Evolutionary conservation across 2,329 filamentous ascomycete species (phyloP).

Genomic region (Stagonosporopsis chrysanthemi): DNA sequence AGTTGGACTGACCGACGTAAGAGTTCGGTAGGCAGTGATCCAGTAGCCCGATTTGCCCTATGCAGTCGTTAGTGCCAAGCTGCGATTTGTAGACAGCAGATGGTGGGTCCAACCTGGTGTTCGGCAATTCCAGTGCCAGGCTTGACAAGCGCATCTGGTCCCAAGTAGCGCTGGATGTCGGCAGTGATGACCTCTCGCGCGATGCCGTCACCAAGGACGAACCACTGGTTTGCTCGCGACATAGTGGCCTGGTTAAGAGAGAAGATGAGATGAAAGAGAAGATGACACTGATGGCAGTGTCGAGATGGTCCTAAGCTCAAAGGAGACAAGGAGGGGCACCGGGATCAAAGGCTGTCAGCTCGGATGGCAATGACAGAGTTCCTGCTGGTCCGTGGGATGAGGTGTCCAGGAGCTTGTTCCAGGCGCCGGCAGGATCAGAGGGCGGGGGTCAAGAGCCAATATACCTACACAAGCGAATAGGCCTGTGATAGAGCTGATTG

Average conservation of each 20-base stretch:
- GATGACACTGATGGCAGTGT: slow-evolving; percentile 49
- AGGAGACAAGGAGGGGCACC: slow-evolving; percentile 40
- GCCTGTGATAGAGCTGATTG: slow-evolving; percentile 27
- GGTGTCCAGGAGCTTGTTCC: slow-evolving; percentile 33
- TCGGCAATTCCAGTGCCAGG: slow-evolving; percentile 56
- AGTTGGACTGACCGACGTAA: slow-evolving; percentile 55
- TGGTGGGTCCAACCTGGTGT: slow-evolving; percentile 51
- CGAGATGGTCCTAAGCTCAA: slow-evolving; percentile 43
- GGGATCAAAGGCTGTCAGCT: slow-evolving; percentile 41
- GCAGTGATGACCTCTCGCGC: slow-evolving; percentile 60
- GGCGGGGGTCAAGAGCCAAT: slow-evolving; percentile 46
- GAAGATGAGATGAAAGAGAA: slow-evolving; percentile 39
- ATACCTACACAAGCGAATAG: slow-evolving; percentile 47
- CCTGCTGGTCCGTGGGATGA: slow-evolving; percentile 22
- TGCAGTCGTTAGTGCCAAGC: slow-evolving; percentile 26
- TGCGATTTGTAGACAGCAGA: slow-evolving; percentile 4
- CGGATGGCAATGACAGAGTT: slow-evolving; percentile 35
- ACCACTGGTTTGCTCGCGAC: slow-evolving; percentile 56
- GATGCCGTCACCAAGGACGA: slow-evolving; percentile 59
- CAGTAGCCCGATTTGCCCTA: slow-evolving; percentile 58
- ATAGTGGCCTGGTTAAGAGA: slow-evolving; percentile 36
- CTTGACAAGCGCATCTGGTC: slow-evolving; percentile 59
- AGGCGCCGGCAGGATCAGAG: slow-evolving; percentile 37
- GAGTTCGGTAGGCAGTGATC: slow-evolving; percentile 60
- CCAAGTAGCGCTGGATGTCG: slow-evolving; percentile 61